These are phyloP conservation scores for Salix koriyanagi DNA, from an alignment of 345 rosid genomes.

Conservation along the genomic window DNA sequence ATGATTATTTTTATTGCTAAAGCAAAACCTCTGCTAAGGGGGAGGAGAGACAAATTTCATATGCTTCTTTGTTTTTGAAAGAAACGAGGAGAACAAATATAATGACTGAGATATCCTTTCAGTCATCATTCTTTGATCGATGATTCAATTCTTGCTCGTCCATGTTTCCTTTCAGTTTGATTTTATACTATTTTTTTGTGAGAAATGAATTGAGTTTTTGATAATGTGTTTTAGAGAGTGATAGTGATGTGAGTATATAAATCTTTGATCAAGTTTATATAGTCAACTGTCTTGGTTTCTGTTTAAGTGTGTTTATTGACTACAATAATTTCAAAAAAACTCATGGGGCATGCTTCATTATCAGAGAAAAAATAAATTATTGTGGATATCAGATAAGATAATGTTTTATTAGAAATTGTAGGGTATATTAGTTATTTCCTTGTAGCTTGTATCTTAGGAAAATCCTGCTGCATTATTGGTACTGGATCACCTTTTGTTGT, in stretches of 20 bases:
- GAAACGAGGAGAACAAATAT: constrained; percentile 30
- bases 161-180: constrained; percentile 18
- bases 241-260: background rate
- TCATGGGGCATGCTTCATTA: background rate
- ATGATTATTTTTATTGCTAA: background rate
- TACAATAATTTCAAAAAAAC: too few relatives aligned
- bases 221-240: background rate
- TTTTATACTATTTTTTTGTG: background rate
- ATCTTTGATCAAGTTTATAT: too few relatives aligned
- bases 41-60: background rate
- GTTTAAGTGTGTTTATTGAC: background rate
- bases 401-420: too few relatives aligned
- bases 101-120: constrained; percentile 67
- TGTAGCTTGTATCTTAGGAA: background rate
- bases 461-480: background rate
- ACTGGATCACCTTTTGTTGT: background rate
- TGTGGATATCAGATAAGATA: background rate
- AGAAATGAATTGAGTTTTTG: background rate
- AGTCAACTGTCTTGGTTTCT: background rate
- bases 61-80: constrained; percentile 7
- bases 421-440: background rate
- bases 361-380: background rate
- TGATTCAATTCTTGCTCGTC: constrained; percentile 67
- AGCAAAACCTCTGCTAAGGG: background rate
- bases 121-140: constrained; percentile 45